Base-by-base conservation (phyloP, 257 asterid genomes). In the Solanum rostratum region DNA sequence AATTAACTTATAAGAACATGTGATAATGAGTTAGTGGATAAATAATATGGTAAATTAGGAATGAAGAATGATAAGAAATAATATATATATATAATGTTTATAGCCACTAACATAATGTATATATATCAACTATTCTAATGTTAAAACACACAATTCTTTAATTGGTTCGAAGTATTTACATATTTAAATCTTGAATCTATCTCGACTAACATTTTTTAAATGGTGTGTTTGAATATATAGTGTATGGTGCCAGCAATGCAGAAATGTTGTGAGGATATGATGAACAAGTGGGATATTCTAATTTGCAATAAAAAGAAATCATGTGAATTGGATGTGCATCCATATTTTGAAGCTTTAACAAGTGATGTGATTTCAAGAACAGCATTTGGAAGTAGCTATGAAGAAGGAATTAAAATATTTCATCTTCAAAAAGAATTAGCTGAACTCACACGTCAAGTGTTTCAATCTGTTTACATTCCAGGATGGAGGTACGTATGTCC, bases 391-490 rank as follows among this genome's bases (percentile, higher is more conserved):
- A 85, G 87, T 76, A 33, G 85, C 6, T 66, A 84, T 39, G 87
- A 41, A 57, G 84, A 88, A 65, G 96, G 93, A 76, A 88, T 43
- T 24, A 83, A 14, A 57, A 86, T 92, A 18, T 88, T 91, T 49
- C 86, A 80, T 65, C 92, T 92, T 24, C 95, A 88, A 55, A 90
- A 62, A 45, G 93, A 92, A 86, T 92, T 90, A 59, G 91, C 93
- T 0, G 89, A 90, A 80, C 91, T 91, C 74, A 87, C 91, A 1
- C 91, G 91, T 12, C 91, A 89, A 74, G 87, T 88, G 80, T 39
- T 91, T 76, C 88, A 90, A 37, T 88, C 90, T 0, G 91, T 90
- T 53, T 91, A 89, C 20, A 59, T 91, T 70, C 96, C 96, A 3
- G 97, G 95, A 19, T 87, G 88, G 90, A 91, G 94, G 97, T 92